Conservation (phyloP, 225 moss, liverwort and hornwort genomes). For the Straminergon stramineum region DNA sequence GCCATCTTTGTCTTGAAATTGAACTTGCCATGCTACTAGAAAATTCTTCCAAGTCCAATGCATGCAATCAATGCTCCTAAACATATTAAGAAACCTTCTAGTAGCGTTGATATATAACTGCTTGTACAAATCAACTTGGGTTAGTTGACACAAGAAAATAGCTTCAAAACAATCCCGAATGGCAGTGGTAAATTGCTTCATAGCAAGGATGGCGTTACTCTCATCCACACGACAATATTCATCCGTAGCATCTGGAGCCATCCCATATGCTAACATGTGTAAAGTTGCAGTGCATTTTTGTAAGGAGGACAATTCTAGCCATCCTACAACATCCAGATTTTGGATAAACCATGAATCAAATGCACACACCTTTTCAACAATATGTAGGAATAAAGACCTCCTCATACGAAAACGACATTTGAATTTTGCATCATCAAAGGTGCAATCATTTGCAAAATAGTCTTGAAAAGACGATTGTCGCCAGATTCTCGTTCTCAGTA, state of each 20-base stretch:
- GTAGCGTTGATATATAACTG: fast-evolving
- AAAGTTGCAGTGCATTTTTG: not conserved
- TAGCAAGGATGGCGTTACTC: not conserved
- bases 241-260: fast-evolving
- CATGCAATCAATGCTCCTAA: not conserved
- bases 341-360: not conserved
- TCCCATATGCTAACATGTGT: not conserved
- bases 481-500: fast-evolving
- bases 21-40: not conserved
- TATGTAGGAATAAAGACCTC: not conserved
- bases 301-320: not conserved
- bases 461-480: not conserved
- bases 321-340: not conserved
- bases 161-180: not conserved
- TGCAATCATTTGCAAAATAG: not conserved
- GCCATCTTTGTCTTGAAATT: not conserved
- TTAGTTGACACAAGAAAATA: not conserved
- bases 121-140: fast-evolving
- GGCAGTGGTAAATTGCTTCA: not conserved
- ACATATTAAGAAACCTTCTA: not conserved
- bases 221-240: not conserved
- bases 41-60: not conserved
- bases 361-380: not conserved
- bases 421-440: not conserved
- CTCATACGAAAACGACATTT: fast-evolving